phyloP scores from a whole-genome alignment of 352 stramenopile species.

The Saprolegnia parasitica region DNA sequence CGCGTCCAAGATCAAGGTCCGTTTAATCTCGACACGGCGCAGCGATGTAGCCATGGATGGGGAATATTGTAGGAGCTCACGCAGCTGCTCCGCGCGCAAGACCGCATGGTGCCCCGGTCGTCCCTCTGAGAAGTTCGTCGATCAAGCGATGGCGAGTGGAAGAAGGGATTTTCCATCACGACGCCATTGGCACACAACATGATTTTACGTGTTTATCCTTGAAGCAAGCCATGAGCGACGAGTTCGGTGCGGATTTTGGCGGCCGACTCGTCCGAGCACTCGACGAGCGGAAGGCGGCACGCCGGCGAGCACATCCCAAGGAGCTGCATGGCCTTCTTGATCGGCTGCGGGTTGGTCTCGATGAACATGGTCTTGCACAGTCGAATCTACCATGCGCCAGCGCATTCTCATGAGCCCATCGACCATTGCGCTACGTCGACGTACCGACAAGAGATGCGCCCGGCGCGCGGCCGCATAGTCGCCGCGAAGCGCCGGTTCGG shows the following conservation, averaged over 20 bases:
- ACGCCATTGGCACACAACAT: not conserved
- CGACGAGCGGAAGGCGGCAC: slow-evolving; percentile 68
- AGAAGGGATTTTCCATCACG: not conserved
- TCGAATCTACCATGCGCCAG: slow-evolving; percentile 52
- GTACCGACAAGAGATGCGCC: slow-evolving; percentile 80
- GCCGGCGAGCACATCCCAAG: slow-evolving; percentile 78
- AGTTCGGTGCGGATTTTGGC: slow-evolving; percentile 58
- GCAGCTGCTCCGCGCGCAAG: slow-evolving; percentile 1
- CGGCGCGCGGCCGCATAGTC: slow-evolving; percentile 77
- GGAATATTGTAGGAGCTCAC: not conserved
- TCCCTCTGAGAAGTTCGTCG: not conserved
- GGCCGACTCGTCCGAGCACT: slow-evolving; percentile 62
- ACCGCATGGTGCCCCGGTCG: not conserved
- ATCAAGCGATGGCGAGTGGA: too few species aligned
- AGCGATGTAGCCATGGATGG: not conserved
- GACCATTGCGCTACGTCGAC: slow-evolving; percentile 9
- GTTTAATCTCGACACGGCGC: too few species aligned
- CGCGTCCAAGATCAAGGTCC: slow-evolving; percentile 4
- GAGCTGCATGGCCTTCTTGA: slow-evolving; percentile 87
- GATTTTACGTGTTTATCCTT: slow-evolving; percentile 27
- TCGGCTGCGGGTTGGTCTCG: slow-evolving; percentile 88
- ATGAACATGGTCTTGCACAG: slow-evolving; percentile 89
- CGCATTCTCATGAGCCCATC: not conserved
- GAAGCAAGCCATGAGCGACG: slow-evolving; percentile 73
- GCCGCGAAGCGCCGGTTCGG: slow-evolving; percentile 64